Base-by-base conservation (phyloP, 768 basidiomycete species). In the Tulasnella sp. region DNA sequence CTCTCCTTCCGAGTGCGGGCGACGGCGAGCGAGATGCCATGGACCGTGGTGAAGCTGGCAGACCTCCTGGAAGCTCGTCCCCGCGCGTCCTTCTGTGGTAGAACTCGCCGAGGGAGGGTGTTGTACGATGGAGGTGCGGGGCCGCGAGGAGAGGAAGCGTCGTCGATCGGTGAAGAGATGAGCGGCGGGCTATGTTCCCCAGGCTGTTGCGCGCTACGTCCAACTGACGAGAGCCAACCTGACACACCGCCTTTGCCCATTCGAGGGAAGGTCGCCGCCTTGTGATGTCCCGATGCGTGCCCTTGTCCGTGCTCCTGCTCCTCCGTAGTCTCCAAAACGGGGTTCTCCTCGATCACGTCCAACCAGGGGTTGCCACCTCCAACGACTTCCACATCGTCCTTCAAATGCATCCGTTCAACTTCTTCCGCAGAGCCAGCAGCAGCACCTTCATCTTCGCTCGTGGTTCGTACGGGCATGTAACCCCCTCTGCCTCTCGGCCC, bases 1-100 rank as follows among this genome's bases (percentile, higher is more conserved):
- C 83, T 85, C 84, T 91, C 89, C 73, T 44, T 54, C 79, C 72
- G 22, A 5, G 79, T 75, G 6, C 72, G 16, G 11, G 74, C 76
- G 4, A 77, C 46, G 14, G 20, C 54, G 34, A 77, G 46, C 42
- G 41, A 2, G 31, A 80, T 41, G 46, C 74, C 72, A 20, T 37
- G 31, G 46, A 50, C 72, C 28, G 77, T 58, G 22, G 58, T 64
- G 44, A 78, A 78, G n/a, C 50, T 58, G 20, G 40, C 22, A 3
- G 48, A 31, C 42, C 77, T 48, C 6, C 34, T 54, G 31, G 37
- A 28, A 37, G 40, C 34, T 28, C 74, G 74, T 24, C n/a, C 44
- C 11, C 60, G 16, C 0, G 37, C 28, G 41, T 60, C 42, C 41
- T 54, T 64, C 3, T 0, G 54, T 2, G 58, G 50, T 58, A 37